These are phyloP conservation scores for Fusarium lateritium DNA, from an alignment of 2,329 filamentous ascomycete genomes.

Conservation along the genomic window DNA sequence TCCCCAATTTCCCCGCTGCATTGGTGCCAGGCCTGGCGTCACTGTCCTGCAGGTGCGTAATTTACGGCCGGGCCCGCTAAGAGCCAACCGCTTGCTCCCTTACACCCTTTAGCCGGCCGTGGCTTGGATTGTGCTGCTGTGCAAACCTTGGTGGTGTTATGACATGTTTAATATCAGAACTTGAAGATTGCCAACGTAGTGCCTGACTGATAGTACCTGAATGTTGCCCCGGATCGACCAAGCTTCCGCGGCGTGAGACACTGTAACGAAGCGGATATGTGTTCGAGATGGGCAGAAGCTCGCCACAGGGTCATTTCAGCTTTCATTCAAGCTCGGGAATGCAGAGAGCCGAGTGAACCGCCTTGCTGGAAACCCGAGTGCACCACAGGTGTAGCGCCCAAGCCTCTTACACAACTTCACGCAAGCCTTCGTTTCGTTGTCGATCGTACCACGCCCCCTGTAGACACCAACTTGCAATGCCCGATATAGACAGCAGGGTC, in stretches of 20 bases:
- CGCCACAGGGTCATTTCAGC: constrained; percentile 17
- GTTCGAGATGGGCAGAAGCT: constrained; percentile 11
- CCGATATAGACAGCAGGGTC: constrained; percentile 36
- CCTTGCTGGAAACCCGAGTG: constrained; percentile 35
- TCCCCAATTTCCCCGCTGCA: constrained; percentile 32
- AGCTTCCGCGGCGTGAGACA: background rate
- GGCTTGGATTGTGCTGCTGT: constrained; percentile 33
- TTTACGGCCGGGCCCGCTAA: constrained; percentile 43
- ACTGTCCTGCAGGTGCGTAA: constrained; percentile 40
- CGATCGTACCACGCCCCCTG: constrained; percentile 41
- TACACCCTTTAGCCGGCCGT: constrained; percentile 30
- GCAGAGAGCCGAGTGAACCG: constrained; percentile 37
- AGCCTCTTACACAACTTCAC: constrained; percentile 46
- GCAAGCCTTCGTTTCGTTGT: constrained; percentile 35
- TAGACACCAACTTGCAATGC: constrained; percentile 29
- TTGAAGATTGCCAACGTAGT: constrained; percentile 5
- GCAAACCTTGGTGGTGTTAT: constrained; percentile 26
- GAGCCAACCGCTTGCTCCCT: constrained; percentile 24
- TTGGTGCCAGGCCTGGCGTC: constrained; percentile 32
- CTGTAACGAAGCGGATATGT: background rate
- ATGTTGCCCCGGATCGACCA: background rate
- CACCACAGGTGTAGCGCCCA: constrained; percentile 31
- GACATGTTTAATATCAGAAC: constrained; percentile 17
- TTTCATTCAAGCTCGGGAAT: constrained; percentile 25
- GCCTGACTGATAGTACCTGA: background rate